These are phyloP conservation scores for Cordyceps javanica DNA, from an alignment of 2,329 filamentous ascomycete genomes.

Conservation along the genomic window DNA sequence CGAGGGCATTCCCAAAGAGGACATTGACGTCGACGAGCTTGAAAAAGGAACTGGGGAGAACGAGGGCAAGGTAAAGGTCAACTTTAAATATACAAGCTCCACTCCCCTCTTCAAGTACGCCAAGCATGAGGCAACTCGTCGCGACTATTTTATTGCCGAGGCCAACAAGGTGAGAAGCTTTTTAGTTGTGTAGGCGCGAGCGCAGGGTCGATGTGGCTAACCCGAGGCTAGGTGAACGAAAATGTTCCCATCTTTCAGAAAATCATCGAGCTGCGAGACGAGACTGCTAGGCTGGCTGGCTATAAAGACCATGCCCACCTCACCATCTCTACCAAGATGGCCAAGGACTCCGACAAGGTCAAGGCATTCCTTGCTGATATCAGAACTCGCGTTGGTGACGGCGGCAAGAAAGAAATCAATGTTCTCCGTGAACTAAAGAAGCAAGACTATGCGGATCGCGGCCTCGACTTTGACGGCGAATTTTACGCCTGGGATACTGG, in stretches of 20 bases:
- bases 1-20: slow-evolving; percentile 67
- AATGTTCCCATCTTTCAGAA: slow-evolving; percentile 72
- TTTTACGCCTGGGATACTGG: slow-evolving; percentile 81
- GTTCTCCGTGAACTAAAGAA: slow-evolving; percentile 71
- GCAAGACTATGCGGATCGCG: slow-evolving; percentile 55
- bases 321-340: slow-evolving; percentile 79
- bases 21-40: slow-evolving; percentile 55
- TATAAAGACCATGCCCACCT: slow-evolving; percentile 73
- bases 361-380: slow-evolving; percentile 68
- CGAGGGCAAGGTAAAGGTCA: slow-evolving; percentile 67
- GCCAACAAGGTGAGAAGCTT: slow-evolving; percentile 61
- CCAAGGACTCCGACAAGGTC: slow-evolving; percentile 67
- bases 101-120: slow-evolving; percentile 76
- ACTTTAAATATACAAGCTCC: slow-evolving; percentile 79
- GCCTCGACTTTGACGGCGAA: slow-evolving; percentile 55
- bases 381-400: slow-evolving; percentile 58
- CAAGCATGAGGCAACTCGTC: slow-evolving; percentile 60
- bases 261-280: slow-evolving; percentile 67
- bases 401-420: slow-evolving; percentile 63
- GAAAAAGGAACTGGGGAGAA: slow-evolving; percentile 68
- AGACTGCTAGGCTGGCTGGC: slow-evolving; percentile 69
- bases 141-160: slow-evolving; percentile 64
- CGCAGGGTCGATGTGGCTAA: not conserved
- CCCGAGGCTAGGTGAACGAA: slow-evolving; percentile 47
- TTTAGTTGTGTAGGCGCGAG: not conserved